Percentiles rank a stretch among this genome's conserved stretches.
phyloP scores from a whole-genome alignment of 2,329 filamentous ascomycete genomes.

The Arthrobotrys sinensis region DNA sequence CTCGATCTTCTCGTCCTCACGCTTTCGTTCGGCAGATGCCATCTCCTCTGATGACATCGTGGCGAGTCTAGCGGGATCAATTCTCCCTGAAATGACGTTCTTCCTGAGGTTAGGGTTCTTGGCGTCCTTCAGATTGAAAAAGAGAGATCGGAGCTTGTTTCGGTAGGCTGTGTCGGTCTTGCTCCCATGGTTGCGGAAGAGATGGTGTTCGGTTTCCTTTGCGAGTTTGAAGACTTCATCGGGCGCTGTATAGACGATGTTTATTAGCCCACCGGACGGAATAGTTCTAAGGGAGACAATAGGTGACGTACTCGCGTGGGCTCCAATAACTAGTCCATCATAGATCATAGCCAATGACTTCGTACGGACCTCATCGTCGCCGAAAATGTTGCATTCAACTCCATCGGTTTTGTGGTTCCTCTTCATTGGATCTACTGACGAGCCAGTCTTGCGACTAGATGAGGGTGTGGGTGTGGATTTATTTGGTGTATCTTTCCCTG shows the following conservation, averaged over 20 bases:
- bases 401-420: slow-evolving; percentile 86
- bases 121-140: slow-evolving; percentile 94
- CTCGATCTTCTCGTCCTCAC: slow-evolving; percentile 81
- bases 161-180: slow-evolving; percentile 83
- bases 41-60: slow-evolving; percentile 91
- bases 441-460: not conserved
- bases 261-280: not conserved
- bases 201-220: slow-evolving; percentile 82
- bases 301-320: slow-evolving; percentile 66
- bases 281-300: not conserved
- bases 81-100: slow-evolving; percentile 81
- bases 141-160: slow-evolving; percentile 90
- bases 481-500: slow-evolving; percentile 63
- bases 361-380: slow-evolving; percentile 79
- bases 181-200: slow-evolving; percentile 78
- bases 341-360: slow-evolving; percentile 92
- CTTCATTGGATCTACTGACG: slow-evolving; percentile 80
- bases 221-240: slow-evolving; percentile 78
- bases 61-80: slow-evolving; percentile 81
- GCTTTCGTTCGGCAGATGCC: slow-evolving; percentile 85
- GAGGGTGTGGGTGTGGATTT: slow-evolving; percentile 51
- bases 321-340: slow-evolving; percentile 86
- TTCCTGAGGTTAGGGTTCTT: slow-evolving; percentile 83
- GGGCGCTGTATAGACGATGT: slow-evolving; percentile 67
- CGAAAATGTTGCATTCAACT: slow-evolving; percentile 79